Evolutionary conservation across 2,329 filamentous ascomycete genomes (phyloP).

Genomic region (Neonectria neomacrospora): DNA sequence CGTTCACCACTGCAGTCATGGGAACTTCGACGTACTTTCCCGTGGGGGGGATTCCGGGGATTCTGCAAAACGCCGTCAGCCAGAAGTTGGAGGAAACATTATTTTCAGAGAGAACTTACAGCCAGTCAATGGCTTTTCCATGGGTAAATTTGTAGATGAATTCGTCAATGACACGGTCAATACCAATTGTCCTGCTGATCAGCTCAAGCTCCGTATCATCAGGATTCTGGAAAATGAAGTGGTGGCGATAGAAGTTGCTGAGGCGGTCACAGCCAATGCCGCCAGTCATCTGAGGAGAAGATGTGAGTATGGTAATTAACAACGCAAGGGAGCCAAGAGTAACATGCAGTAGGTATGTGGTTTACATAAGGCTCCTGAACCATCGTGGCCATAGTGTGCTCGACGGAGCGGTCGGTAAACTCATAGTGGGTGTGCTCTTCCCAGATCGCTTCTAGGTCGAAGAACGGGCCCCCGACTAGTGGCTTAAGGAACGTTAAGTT

Average conservation of each 20-base stretch:
- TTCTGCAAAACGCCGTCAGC: slow-evolving; percentile 33
- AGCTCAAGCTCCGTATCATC: slow-evolving; percentile 74
- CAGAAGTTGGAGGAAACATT: background rate
- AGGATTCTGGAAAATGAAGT: slow-evolving; percentile 81
- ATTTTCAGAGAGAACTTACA: slow-evolving; percentile 59
- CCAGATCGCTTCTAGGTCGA: slow-evolving; percentile 82
- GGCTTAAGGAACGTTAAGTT: slow-evolving; percentile 73
- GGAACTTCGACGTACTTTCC: slow-evolving; percentile 65
- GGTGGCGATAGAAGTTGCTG: slow-evolving; percentile 74
- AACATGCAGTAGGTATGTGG: slow-evolving; percentile 73
- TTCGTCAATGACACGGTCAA: slow-evolving; percentile 78
- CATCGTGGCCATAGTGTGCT: slow-evolving; percentile 84
- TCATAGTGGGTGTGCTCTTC: slow-evolving; percentile 80
- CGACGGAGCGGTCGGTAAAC: slow-evolving; percentile 74
- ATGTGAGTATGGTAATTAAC: background rate
- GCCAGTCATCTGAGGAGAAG: slow-evolving; percentile 63
- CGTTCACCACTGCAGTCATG: slow-evolving; percentile 70
- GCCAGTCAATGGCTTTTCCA: slow-evolving; percentile 71
- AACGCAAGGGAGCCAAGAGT: rapidly evolving
- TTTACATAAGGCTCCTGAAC: slow-evolving; percentile 83
- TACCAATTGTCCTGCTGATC: slow-evolving; percentile 76
- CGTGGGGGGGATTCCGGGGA: slow-evolving; percentile 68
- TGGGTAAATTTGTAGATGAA: slow-evolving; percentile 75
- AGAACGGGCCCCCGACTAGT: slow-evolving; percentile 70
- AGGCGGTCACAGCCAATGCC: slow-evolving; percentile 73